A percentile compares a stretch with the other conserved stretches of the same genome.
Conservation (phyloP, 345 rosid species). For the Draba incana region DNA sequence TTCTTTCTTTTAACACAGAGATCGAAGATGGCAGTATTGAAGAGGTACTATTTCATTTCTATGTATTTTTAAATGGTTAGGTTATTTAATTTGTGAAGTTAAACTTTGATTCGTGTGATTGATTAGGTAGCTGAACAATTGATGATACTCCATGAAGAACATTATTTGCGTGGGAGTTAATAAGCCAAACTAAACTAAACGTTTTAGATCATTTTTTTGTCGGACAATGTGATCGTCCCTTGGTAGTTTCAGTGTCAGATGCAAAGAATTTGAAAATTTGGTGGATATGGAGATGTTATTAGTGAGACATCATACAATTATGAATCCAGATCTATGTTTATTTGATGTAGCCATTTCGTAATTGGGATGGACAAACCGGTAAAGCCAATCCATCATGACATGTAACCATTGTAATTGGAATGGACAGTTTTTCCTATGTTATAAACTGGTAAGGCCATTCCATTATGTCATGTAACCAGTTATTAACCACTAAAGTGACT, state of each 20-base stretch:
- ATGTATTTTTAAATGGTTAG: neutral
- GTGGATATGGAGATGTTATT: constrained; percentile 5
- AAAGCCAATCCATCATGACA: neutral
- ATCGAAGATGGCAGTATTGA: constrained; percentile 93
- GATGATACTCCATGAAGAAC: constrained; percentile 42
- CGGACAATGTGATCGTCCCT: constrained; percentile 3
- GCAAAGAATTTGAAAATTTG: neutral
- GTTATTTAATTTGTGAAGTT: neutral
- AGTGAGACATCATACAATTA: neutral
- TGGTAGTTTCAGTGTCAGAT: constrained; percentile 10
- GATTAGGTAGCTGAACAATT: constrained; percentile 43
- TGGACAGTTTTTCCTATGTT: too few relatives aligned
- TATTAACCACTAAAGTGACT: neutral
- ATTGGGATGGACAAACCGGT: constrained; percentile 15
- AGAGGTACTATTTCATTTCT: constrained; percentile 46
- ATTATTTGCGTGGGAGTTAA: constrained; percentile 27
- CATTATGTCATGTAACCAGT: neutral
- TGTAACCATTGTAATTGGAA: too few relatives aligned
- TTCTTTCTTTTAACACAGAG: constrained; percentile 79
- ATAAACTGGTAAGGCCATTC: too few relatives aligned
- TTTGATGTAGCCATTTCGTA: constrained; percentile 20
- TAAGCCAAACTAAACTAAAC: constrained; percentile 8
- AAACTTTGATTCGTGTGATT: neutral
- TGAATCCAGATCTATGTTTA: constrained; percentile 12
- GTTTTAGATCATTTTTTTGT: neutral